Evolutionary conservation across 2,329 filamentous ascomycete species (phyloP).

Genomic region (Trichoderma afroharzianum): DNA sequence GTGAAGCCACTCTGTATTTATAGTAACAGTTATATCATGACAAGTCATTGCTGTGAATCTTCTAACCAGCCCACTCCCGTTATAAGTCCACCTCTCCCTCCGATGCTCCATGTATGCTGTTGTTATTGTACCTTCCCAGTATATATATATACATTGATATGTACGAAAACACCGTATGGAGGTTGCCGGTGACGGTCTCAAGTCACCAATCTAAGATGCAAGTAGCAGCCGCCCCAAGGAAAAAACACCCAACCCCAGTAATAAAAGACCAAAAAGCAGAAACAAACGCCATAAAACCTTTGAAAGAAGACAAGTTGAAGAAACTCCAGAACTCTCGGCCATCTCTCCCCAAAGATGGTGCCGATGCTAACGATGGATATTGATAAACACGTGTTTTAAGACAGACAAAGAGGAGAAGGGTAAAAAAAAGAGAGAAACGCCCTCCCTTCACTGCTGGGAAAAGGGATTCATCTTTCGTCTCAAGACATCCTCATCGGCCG

Average conservation of each 20-base stretch:
- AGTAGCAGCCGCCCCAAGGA: background rate
- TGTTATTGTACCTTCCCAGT: background rate
- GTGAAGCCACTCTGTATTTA: background rate
- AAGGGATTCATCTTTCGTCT: conserved; percentile 42
- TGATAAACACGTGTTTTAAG: background rate
- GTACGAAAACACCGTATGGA: background rate
- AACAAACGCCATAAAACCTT: background rate
- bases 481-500: conserved; percentile 46
- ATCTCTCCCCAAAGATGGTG: background rate
- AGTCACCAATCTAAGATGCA: conserved; percentile 15
- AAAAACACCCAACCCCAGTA: background rate
- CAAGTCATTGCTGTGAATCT: conserved; percentile 11
- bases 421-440: background rate
- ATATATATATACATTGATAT: conserved; percentile 6
- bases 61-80: background rate
- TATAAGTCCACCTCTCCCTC: conserved; percentile 14
- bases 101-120: conserved; percentile 16
- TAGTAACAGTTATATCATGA: background rate
- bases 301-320: background rate
- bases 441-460: background rate
- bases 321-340: background rate
- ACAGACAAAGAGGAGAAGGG: background rate
- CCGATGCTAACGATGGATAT: conserved; percentile 1
- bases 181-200: conserved; percentile 7
- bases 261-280: background rate